Evolutionary conservation across 495 filamentous ascomycete genomes (phyloP).

Genomic region (Aspergillus sclerotiicarbonarius): DNA sequence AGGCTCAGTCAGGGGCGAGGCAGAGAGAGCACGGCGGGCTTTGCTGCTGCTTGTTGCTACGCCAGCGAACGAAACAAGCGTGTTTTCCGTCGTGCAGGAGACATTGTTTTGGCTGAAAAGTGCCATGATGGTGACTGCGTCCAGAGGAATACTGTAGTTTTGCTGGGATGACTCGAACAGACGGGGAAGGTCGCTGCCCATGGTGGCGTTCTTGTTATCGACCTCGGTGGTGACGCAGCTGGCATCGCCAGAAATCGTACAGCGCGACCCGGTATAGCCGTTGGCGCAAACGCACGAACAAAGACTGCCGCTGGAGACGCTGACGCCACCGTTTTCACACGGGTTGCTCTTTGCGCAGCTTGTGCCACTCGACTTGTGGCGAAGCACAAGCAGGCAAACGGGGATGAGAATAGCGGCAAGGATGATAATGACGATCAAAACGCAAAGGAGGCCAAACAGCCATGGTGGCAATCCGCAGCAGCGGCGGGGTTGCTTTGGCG

Average conservation of each 20-base stretch:
- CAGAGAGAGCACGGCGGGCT: conserved; percentile 24
- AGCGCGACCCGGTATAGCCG: conserved; percentile 78
- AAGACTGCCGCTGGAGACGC: conserved; percentile 57
- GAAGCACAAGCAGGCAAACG: conserved; percentile 73
- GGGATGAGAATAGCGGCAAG: conserved; percentile 87
- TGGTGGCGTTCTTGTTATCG: conserved; percentile 63
- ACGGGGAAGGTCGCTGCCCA: conserved; percentile 74
- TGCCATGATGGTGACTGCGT: conserved; percentile 62
- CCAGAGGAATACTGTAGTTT: conserved; percentile 75
- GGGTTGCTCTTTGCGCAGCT: conserved; percentile 52
- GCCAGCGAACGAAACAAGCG: conserved; percentile 77
- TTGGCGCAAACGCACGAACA: conserved; percentile 88
- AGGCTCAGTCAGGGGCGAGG: conserved; percentile 1
- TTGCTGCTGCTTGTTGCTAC: conserved; percentile 27
- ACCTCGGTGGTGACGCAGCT: conserved; percentile 73
- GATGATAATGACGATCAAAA: conserved; percentile 71
- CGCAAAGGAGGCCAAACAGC: conserved; percentile 67
- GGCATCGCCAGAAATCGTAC: conserved; percentile 56
- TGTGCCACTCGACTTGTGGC: conserved; percentile 33
- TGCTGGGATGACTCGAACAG: conserved; percentile 61
- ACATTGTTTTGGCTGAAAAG: conserved; percentile 72
- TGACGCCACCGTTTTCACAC: conserved; percentile 82
- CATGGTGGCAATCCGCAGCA: conserved; percentile 83
- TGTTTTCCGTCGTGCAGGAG: conserved; percentile 78
- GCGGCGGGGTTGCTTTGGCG: conserved; percentile 27